Evolutionary conservation across 768 basidiomycete species (phyloP), one percentile per base, ranked within the genome.

Genomic region (Lactarius sp.): DNA sequence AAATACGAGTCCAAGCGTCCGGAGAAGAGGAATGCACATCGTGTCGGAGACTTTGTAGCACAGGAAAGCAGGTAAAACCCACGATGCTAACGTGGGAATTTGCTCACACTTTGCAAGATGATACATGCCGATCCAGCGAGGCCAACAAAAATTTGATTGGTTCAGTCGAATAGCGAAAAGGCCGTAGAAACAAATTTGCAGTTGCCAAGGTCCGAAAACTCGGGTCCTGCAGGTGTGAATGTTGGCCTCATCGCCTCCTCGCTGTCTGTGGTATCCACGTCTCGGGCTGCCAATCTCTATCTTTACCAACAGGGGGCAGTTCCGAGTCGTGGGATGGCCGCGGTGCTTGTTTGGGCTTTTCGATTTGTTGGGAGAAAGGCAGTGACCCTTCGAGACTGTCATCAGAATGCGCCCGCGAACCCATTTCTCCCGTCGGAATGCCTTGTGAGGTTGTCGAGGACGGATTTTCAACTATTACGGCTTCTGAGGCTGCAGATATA

Each of bases 231-330:
- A 16, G 6, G 9, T 27, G 14, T 34, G 4, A 27, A 3, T 22
- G 52, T 62, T 51, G 62, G 34, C 53, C 46, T 14, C 62, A 27
- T 3, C 56, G 52, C 49, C 47, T 56, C 2, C 49, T 55, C 13
- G 34, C 36, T 8, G 52, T n/a, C 22, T 52, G 55, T 14, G 68
- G 66, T 6, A 53, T 53, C 66, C 68, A 68, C 22, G 62, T 14
- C 31, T 67, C 59, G 3, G 68, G 68, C 47, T 66, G 65, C 67
- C 67, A 68, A 34, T 63, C 65, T 54, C 20, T 56, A 20, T 67
- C 65, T 42, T 41, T 44, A 50, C 50, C 52, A 22, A 50, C 13
- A 37, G 13, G 31, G 27, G 62, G 54, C 27, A 65, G 16, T n/a
- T 47, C 56, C 37, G 51, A 18, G 55, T 18, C 8, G n/a, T 39